A percentile compares a stretch with the other conserved stretches of the same genome.
phyloP scores from a whole-genome alignment of 2,329 filamentous ascomycete species.

The Clarireedia sp. region DNA sequence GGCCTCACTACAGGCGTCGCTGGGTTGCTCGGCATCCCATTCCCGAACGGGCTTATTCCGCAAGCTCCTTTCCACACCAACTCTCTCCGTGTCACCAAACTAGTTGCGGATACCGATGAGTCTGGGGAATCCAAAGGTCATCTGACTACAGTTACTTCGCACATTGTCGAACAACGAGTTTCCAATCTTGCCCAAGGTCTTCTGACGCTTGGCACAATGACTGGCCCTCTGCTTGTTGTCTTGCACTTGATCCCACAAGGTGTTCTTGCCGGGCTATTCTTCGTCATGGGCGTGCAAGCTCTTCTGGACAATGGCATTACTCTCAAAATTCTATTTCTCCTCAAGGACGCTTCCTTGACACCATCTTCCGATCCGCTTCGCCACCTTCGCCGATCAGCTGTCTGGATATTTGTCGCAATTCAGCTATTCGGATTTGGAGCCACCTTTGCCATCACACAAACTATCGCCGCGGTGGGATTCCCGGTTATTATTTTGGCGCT shows the following conservation, averaged over 20 bases:
- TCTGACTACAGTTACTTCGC: slow-evolving; percentile 42
- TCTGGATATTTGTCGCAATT: slow-evolving; percentile 64
- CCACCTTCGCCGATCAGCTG: slow-evolving; percentile 49
- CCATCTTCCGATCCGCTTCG: slow-evolving; percentile 50
- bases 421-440: slow-evolving; percentile 65
- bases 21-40: slow-evolving; percentile 68
- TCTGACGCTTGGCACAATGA: slow-evolving; percentile 72
- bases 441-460: slow-evolving; percentile 78
- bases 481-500: slow-evolving; percentile 36
- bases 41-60: slow-evolving; percentile 76
- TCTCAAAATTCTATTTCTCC: slow-evolving; percentile 62
- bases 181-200: slow-evolving; percentile 74
- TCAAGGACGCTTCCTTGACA: slow-evolving; percentile 56
- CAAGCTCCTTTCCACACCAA: slow-evolving; percentile 78
- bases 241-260: slow-evolving; percentile 72
- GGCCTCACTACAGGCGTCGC: slow-evolving; percentile 70
- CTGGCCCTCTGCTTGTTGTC: slow-evolving; percentile 63
- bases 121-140: slow-evolving; percentile 51
- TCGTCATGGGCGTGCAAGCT: slow-evolving; percentile 76
- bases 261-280: slow-evolving; percentile 74
- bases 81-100: slow-evolving; percentile 63
- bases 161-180: slow-evolving; percentile 70
- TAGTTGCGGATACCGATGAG: slow-evolving; percentile 41
- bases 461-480: slow-evolving; percentile 74
- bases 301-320: slow-evolving; percentile 72